phyloP scores from a whole-genome alignment of 179 eudicot genomes.

The Silene noctiflora region DNA sequence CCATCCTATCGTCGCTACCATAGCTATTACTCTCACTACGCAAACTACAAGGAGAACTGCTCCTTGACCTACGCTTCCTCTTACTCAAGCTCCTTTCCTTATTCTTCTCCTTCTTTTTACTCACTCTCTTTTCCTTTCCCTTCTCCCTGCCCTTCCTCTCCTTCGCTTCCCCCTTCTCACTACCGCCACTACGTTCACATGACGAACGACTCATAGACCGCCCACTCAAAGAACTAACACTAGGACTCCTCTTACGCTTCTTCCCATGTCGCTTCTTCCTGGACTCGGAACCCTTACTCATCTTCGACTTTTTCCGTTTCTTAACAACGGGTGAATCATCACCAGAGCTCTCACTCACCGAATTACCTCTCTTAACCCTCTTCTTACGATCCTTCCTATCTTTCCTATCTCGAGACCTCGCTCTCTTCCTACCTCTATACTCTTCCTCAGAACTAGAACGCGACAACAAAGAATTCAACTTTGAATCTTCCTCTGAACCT shows the following conservation, averaged over 20 bases:
- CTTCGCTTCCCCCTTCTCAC: constrained; percentile 30
- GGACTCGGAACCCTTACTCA: constrained; percentile 29
- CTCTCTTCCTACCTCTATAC: constrained; percentile 37
- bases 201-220: constrained; percentile 41
- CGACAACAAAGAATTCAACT: constrained; percentile 33
- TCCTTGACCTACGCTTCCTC: constrained; percentile 38
- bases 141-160: constrained; percentile 33
- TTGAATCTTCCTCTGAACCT: constrained; percentile 42
- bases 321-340: constrained; percentile 31
- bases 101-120: constrained; percentile 25
- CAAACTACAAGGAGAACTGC: constrained; percentile 41
- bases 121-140: constrained; percentile 24
- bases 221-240: constrained; percentile 48
- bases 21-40: constrained; percentile 29
- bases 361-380: constrained; percentile 38
- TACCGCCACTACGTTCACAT: constrained; percentile 33
- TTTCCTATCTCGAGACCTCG: constrained; percentile 45
- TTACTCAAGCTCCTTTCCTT: constrained; percentile 28
- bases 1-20: constrained; percentile 28
- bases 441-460: constrained; percentile 33
- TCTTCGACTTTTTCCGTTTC: constrained; percentile 48
- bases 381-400: constrained; percentile 42
- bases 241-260: constrained; percentile 48
- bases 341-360: constrained; percentile 33
- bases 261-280: constrained; percentile 43